These are phyloP conservation scores for Cercospora berteroae DNA, from an alignment of 2,329 filamentous ascomycete species.

Conservation along the genomic window DNA sequence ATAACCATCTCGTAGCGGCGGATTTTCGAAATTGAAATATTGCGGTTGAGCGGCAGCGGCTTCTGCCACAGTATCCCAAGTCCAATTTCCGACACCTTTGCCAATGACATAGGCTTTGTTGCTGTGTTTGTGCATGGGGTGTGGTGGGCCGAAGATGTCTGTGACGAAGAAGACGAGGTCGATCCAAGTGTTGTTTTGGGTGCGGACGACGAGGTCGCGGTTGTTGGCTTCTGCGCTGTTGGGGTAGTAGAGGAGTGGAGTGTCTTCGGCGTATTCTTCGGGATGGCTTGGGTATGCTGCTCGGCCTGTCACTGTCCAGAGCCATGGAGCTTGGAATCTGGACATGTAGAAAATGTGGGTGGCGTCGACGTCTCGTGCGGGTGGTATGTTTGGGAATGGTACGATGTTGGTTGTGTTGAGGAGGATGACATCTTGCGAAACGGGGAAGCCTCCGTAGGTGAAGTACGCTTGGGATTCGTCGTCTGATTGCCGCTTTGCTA, in stretches of 20 bases:
- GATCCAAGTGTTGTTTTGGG: conserved; percentile 38
- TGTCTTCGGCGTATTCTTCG: conserved; percentile 11
- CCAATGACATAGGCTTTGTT: conserved; percentile 61
- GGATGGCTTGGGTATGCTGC: conserved; percentile 11
- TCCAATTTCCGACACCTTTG: conserved; percentile 48
- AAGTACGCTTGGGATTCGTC: conserved; percentile 4
- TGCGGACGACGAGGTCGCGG: conserved; percentile 22
- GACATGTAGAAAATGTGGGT: conserved; percentile 18
- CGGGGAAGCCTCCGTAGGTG: conserved; percentile 13
- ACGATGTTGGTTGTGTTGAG: conserved; percentile 13
- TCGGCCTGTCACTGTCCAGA: conserved; percentile 11
- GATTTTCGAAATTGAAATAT: conserved; percentile 58
- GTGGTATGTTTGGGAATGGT: conserved; percentile 17
- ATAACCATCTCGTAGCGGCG: conserved; percentile 54
- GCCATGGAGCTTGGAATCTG: conserved; percentile 6
- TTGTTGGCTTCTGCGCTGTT: conserved; percentile 13
- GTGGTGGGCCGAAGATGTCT: conserved; percentile 48
- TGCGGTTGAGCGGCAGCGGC: conserved; percentile 48
- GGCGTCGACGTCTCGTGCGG: conserved; percentile 7
- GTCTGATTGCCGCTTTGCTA: neutral
- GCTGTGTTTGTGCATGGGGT: conserved; percentile 65
- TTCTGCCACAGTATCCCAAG: conserved; percentile 54
- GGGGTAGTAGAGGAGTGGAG: conserved; percentile 19
- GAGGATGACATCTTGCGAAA: conserved; percentile 7
- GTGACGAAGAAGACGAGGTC: conserved; percentile 35